Evolutionary conservation across 306 rosid genomes (phyloP).

Genomic region (Cucurbita ficifolia): DNA sequence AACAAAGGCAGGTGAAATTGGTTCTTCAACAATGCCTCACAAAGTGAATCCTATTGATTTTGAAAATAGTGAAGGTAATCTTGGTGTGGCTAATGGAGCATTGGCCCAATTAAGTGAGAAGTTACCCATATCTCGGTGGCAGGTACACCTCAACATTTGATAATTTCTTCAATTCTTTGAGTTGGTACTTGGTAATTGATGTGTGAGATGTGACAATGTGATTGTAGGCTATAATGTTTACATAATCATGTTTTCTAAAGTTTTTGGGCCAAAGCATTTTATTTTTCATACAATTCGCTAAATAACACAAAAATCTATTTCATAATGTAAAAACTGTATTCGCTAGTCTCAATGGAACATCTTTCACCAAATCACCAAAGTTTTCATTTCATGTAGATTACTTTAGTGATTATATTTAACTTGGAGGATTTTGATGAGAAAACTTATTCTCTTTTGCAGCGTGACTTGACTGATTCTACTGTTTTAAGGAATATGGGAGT

Average conservation of each 20-base stretch:
- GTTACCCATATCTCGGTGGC: slow-evolving; percentile 84
- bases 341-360: neutral
- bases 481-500: slow-evolving; percentile 86
- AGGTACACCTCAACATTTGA: slow-evolving; percentile 25
- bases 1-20: slow-evolving; percentile 20
- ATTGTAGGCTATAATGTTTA: neutral
- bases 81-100: slow-evolving; percentile 64
- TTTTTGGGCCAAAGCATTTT: neutral
- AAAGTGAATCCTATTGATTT: slow-evolving; percentile 94
- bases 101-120: slow-evolving; percentile 65
- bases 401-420: neutral
- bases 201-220: neutral
- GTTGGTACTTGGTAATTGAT: neutral
- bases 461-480: slow-evolving; percentile 93
- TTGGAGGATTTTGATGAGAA: neutral
- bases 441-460: slow-evolving; percentile 18
- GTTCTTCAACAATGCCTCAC: slow-evolving; percentile 74
- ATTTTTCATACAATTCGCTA: neutral
- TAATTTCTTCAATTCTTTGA: neutral
- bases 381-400: neutral
- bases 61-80: slow-evolving; percentile 91
- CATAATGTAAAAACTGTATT: neutral
- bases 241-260: neutral
- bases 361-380: neutral
- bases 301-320: neutral